These are phyloP conservation scores for Wickerhamomyces hampshirensis DNA, from an alignment of 805 yeast species.

Conservation along the genomic window DNA sequence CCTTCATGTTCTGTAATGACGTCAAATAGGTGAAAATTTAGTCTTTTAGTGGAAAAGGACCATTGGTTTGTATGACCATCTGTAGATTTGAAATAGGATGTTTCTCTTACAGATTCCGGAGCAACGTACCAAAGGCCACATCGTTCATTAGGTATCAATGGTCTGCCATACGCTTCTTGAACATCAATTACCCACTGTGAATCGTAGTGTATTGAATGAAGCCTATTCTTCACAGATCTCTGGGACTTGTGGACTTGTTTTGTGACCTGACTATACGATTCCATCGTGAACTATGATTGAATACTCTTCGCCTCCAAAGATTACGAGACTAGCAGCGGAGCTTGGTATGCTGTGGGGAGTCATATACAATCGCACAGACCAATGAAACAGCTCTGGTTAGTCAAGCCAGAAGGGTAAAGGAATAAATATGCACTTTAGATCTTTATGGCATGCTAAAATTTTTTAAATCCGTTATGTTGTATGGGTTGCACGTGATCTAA, in stretches of 20 bases:
- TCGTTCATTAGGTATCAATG: conserved; percentile 69
- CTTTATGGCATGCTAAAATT: too few relatives aligned
- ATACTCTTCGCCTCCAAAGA: too few relatives aligned
- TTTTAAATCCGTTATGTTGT: too few relatives aligned
- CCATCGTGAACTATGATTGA: too few relatives aligned
- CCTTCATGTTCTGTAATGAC: conserved; percentile 41
- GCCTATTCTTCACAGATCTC: conserved; percentile 50
- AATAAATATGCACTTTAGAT: too few relatives aligned
- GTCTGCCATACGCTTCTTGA: conserved; percentile 29
- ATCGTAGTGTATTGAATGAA: conserved; percentile 71
- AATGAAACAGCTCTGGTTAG: too few relatives aligned
- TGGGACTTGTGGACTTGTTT: conserved; percentile 7
- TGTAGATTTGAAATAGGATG: conserved; percentile 81
- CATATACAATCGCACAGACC: too few relatives aligned
- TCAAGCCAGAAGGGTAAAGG: too few relatives aligned
- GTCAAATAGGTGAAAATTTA: conserved; percentile 68
- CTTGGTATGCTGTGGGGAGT: too few relatives aligned
- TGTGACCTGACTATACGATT: too few relatives aligned
- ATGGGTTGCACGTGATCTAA: too few relatives aligned
- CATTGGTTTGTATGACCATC: conserved; percentile 86
- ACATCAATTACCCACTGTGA: conserved; percentile 44
- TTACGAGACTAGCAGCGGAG: too few relatives aligned
- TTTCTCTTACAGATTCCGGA: conserved; percentile 34
- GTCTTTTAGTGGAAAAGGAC: conserved; percentile 68
- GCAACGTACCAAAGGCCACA: conserved; percentile 85